Evolutionary conservation across 139 green algal species (phyloP), one percentile per base, ranked within the genome.

Genomic region (Limnomonas spitsbergensis): DNA sequence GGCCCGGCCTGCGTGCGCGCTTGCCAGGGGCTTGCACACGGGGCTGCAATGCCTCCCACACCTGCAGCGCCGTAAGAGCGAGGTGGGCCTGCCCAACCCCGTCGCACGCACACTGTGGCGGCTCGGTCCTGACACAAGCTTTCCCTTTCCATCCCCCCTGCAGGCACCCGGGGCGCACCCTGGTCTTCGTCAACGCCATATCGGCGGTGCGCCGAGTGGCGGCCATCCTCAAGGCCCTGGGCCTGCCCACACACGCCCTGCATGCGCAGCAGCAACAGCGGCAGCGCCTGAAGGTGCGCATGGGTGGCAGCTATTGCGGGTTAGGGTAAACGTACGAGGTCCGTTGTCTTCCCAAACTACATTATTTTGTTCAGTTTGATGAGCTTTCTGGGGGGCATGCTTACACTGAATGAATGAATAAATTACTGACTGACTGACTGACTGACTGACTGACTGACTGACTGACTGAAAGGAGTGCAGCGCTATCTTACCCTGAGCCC

Each of bases 201-300:
- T 82, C 75, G 2, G 70, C 86, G 2, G 54, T 89, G 37, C 89
- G 95, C 1, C 89, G 94, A 1, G 71, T 98, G 37, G 86, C 82
- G 0, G 93, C 94, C 0, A 79, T 98, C 32, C 90, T 99, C 9
- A 88, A 92, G 79, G 53, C 92, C 40, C 89, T 99, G 70, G 89
- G 88, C 31, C 80, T 98, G 40, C 89, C 88, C 4, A 88, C 85
- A 9, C 69, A 84, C 2, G 78, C 86, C 7, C 88, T 97, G 66
- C 91, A 98, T 88, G 94, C 89, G 26, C 85, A 94, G 80, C 89
- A 94, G 92, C 96, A 99, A 89, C 96, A 99, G 88, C 88, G 92
- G 34, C 89, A 95, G 81, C 92, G 96, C 2, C 83, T 99, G 6
- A 98, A 97, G 80, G 47, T 61, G 77, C 81, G 69, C 1, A n/a